phyloP scores from a whole-genome alignment of 2,329 filamentous ascomycete species.

The Penicillium crustosum region DNA sequence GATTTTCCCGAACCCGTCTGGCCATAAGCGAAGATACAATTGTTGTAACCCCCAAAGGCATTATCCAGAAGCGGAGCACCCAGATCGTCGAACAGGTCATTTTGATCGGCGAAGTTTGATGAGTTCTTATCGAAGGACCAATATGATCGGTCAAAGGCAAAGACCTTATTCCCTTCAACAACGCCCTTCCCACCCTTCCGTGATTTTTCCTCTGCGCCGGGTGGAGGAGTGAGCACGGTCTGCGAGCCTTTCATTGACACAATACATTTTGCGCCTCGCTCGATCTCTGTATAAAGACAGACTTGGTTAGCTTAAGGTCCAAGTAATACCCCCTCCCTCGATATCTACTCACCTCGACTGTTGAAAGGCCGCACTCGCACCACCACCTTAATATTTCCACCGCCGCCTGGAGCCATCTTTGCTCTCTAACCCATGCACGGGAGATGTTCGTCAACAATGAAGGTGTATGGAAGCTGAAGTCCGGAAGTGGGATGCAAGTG shows the following conservation, averaged over 20 bases:
- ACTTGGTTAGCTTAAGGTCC: slow-evolving; percentile 9
- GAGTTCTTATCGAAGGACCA: slow-evolving; percentile 92
- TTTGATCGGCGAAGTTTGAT: slow-evolving; percentile 82
- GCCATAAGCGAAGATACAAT: slow-evolving; percentile 98
- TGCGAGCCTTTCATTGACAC: slow-evolving; percentile 94
- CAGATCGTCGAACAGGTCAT: slow-evolving; percentile 82
- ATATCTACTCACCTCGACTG: slow-evolving; percentile 67
- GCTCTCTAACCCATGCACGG: slow-evolving; percentile 39
- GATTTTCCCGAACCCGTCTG: slow-evolving; percentile 98
- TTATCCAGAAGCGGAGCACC: slow-evolving; percentile 92
- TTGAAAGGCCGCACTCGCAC: slow-evolving; percentile 96
- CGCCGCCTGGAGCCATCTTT: slow-evolving; percentile 68
- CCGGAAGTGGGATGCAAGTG: slow-evolving; percentile 19
- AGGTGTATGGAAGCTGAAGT: slow-evolving; percentile 15
- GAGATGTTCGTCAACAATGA: slow-evolving; percentile 15
- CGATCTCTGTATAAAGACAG: slow-evolving; percentile 64
- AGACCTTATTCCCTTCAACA: slow-evolving; percentile 72
- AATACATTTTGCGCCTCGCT: slow-evolving; percentile 91
- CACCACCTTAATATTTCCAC: slow-evolving; percentile 99
- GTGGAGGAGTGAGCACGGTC: slow-evolving; percentile 77
- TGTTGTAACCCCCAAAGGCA: slow-evolving; percentile 98
- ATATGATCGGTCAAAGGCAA: slow-evolving; percentile 96
- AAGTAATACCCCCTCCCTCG: background rate
- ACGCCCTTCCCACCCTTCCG: slow-evolving; percentile 61
- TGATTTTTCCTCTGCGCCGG: slow-evolving; percentile 55